phyloP scores from a whole-genome alignment of 148 eudicot species.

The Mesembryanthemum crystallinum region DNA sequence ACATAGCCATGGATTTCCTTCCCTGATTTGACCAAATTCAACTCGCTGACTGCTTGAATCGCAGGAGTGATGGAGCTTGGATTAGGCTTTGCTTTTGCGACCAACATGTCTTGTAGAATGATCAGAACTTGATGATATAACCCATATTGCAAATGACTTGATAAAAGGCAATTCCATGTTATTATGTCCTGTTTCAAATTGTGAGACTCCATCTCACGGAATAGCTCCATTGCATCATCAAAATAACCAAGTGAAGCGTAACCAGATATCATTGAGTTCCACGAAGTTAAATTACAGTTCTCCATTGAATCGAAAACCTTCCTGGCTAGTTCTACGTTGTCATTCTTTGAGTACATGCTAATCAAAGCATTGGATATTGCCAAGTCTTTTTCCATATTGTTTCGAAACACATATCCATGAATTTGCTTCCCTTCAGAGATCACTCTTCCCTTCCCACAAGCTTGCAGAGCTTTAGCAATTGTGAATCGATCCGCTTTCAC shows the following conservation, averaged over 20 bases:
- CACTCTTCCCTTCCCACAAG: slow-evolving; percentile 47
- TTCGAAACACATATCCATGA: slow-evolving; percentile 52
- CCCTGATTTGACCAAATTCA: slow-evolving; percentile 38
- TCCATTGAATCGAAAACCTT: slow-evolving; percentile 48
- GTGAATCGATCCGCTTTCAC: slow-evolving; percentile 44
- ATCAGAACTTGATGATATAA: slow-evolving; percentile 39
- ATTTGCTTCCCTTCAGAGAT: slow-evolving; percentile 51
- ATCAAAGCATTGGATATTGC: slow-evolving; percentile 55
- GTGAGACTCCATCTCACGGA: slow-evolving; percentile 36
- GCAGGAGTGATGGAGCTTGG: slow-evolving; percentile 46
- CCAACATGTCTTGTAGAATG: slow-evolving; percentile 39
- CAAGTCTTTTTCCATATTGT: slow-evolving; percentile 30
- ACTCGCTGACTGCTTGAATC: slow-evolving; percentile 52
- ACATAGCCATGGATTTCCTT: slow-evolving; percentile 54
- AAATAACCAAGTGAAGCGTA: slow-evolving; percentile 46
- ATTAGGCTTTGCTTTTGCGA: slow-evolving; percentile 41
- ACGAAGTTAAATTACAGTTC: slow-evolving; percentile 45
- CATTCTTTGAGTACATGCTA: slow-evolving; percentile 43
- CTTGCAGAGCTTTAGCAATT: slow-evolving; percentile 55
- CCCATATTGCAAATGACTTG: slow-evolving; percentile 50
- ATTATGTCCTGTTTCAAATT: slow-evolving; percentile 45
- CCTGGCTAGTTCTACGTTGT: slow-evolving; percentile 38
- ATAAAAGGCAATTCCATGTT: slow-evolving; percentile 66
- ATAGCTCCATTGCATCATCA: slow-evolving; percentile 42
- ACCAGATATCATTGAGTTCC: slow-evolving; percentile 64